phyloP scores from a whole-genome alignment of 768 basidiomycete species.

The Wakefieldia striispora region DNA sequence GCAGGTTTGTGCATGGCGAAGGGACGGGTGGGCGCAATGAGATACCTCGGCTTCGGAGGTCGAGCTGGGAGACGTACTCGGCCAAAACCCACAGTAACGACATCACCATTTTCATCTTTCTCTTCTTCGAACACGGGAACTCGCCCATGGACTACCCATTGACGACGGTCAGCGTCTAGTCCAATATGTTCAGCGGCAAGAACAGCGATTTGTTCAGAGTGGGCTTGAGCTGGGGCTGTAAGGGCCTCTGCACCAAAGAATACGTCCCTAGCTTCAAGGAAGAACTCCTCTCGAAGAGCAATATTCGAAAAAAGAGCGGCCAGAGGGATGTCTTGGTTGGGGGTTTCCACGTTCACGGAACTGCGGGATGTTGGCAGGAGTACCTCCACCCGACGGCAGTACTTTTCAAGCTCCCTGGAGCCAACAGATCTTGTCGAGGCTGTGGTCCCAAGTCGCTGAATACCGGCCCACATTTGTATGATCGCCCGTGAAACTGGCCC shows the following conservation, averaged over 20 bases:
- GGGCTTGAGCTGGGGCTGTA: conserved; percentile 49
- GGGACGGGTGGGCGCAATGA: conserved; percentile 44
- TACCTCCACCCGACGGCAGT: conserved; percentile 69
- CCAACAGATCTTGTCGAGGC: conserved; percentile 63
- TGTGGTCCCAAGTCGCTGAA: conserved; percentile 50
- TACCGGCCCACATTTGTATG: conserved; percentile 66
- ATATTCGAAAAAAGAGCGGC: conserved; percentile 64
- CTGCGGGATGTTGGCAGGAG: conserved; percentile 52
- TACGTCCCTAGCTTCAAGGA: conserved; percentile 83
- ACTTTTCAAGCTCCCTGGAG: conserved; percentile 78
- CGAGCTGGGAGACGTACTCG: conserved; percentile 56
- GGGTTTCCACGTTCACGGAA: conserved; percentile 39
- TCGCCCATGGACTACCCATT: conserved; percentile 67
- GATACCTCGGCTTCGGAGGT: conserved; percentile 34
- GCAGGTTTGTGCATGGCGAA: conserved; percentile 92
- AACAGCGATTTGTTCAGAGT: conserved; percentile 47
- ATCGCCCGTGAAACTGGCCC: conserved; percentile 47
- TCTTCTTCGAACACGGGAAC: conserved; percentile 67
- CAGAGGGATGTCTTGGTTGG: conserved; percentile 32
- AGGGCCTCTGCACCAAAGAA: conserved; percentile 77
- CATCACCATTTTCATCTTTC: conserved; percentile 61
- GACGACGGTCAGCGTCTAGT: conserved; percentile 64
- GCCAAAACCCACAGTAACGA: conserved; percentile 58
- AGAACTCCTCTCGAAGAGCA: conserved; percentile 81
- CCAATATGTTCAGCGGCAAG: conserved; percentile 62